Percentiles rank a stretch among this genome's conserved stretches.
Evolutionary conservation across 129 eudicot species (phyloP).

Genomic region (Mikania micrantha): DNA sequence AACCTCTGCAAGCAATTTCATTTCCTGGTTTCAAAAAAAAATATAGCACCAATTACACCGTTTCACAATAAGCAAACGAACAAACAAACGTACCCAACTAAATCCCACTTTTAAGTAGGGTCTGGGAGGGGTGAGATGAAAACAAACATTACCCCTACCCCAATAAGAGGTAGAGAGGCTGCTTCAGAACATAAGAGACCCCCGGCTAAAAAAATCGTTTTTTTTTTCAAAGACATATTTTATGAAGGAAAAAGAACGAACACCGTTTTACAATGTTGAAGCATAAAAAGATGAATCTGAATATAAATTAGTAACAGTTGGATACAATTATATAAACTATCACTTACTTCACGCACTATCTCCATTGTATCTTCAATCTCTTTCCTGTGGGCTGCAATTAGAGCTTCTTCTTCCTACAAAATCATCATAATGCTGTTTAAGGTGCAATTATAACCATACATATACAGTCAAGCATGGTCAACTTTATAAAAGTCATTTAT

Average conservation of each 20-base stretch:
- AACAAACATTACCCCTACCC: too few relatives aligned
- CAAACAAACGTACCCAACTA: too few relatives aligned
- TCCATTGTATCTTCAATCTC: conserved; percentile 99
- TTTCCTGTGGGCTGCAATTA: conserved; percentile 89
- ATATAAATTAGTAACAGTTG: background rate
- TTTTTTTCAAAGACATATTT: too few relatives aligned
- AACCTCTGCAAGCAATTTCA: conserved; percentile 94
- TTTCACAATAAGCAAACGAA: too few relatives aligned
- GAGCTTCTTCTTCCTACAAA: conserved; percentile 90
- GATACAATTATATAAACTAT: background rate
- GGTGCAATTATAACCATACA: background rate
- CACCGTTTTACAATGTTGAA: background rate
- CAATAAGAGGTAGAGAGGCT: too few relatives aligned
- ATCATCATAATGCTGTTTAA: background rate
- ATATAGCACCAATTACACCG: background rate
- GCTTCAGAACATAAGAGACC: too few relatives aligned
- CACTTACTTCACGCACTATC: conserved; percentile 90
- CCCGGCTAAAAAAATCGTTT: too few relatives aligned
- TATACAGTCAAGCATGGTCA: background rate
- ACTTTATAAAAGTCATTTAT: background rate
- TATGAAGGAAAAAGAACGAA: too few relatives aligned
- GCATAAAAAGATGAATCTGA: background rate
- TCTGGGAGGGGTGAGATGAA: too few relatives aligned
- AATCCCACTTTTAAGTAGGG: too few relatives aligned
- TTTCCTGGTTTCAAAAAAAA: conserved; percentile 48